phyloP scores from a whole-genome alignment of 495 filamentous ascomycete species.

The Margaritispora aquatica region DNA sequence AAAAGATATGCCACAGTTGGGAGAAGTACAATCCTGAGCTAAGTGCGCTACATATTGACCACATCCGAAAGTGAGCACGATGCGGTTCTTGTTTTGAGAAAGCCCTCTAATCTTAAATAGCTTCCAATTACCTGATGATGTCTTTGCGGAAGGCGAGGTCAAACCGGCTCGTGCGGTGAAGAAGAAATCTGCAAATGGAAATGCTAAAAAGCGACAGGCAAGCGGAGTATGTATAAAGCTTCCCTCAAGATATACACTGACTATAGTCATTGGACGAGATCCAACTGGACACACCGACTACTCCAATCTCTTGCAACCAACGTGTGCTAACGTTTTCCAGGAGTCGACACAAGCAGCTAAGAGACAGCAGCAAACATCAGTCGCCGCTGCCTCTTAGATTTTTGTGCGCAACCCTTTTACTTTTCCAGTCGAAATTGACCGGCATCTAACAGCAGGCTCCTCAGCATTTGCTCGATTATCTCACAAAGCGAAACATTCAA shows the following conservation, averaged over 20 bases:
- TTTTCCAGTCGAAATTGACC: slow-evolving; percentile 1
- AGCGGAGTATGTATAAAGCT: slow-evolving; percentile 28
- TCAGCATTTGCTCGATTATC: not conserved
- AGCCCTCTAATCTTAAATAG: slow-evolving; percentile 35
- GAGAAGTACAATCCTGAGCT: slow-evolving; percentile 55
- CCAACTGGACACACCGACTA: not conserved
- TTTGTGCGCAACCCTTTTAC: slow-evolving; percentile 15
- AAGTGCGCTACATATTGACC: slow-evolving; percentile 63
- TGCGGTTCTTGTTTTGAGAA: not conserved
- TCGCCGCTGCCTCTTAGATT: slow-evolving; percentile 31
- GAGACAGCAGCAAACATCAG: slow-evolving; percentile 28
- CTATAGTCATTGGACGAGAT: slow-evolving; percentile 17
- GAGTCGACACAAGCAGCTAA: slow-evolving; percentile 28
- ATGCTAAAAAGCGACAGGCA: slow-evolving; percentile 20
- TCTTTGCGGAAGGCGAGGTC: slow-evolving; percentile 76
- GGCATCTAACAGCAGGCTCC: slow-evolving; percentile 21
- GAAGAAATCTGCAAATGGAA: slow-evolving; percentile 27
- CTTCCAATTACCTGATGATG: slow-evolving; percentile 79
- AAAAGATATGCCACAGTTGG: slow-evolving; percentile 59
- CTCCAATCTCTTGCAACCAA: not conserved
- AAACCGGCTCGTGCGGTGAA: slow-evolving; percentile 58
- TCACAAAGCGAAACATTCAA: not conserved
- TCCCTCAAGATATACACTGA: not conserved
- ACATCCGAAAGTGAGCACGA: slow-evolving; percentile 65
- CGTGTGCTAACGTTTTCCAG: slow-evolving; percentile 22